A percentile compares a stretch with the other conserved stretches of the same genome.
Conservation (phyloP, 179 eudicot species). For the Patellifolia procumbens region DNA sequence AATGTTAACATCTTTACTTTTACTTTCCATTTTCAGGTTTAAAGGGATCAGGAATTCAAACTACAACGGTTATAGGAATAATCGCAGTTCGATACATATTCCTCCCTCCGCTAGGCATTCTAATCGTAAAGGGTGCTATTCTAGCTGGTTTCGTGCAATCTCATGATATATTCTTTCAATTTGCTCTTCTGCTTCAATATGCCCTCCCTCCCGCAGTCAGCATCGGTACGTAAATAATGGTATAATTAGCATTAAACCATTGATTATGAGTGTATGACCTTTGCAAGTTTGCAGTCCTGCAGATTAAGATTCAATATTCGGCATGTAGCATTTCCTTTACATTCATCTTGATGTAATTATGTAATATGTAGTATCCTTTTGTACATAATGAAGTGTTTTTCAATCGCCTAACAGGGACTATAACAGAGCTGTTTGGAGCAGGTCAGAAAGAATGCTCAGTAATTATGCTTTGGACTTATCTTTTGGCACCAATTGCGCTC, state of each 20-base stretch:
- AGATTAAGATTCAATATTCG: no score
- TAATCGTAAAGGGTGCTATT: constrained; percentile 40
- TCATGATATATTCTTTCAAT: constrained; percentile 31
- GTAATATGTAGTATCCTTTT: background rate
- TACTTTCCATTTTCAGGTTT: constrained; percentile 44
- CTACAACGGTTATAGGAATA: constrained; percentile 34
- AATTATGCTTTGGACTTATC: constrained; percentile 54
- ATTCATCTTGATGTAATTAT: no score
- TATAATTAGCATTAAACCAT: no score
- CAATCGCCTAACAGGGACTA: constrained; percentile 39
- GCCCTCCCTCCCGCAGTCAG: constrained; percentile 37
- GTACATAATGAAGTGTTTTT: background rate
- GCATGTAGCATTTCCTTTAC: no score
- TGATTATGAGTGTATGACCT: no score
- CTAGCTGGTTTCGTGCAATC: constrained; percentile 37
- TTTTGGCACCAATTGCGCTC: constrained; percentile 38
- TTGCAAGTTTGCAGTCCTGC: no score
- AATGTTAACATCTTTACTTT: no score
- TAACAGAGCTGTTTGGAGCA: constrained; percentile 52
- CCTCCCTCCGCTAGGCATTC: constrained; percentile 39
- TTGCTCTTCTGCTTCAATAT: constrained; percentile 32
- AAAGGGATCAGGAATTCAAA: constrained; percentile 34
- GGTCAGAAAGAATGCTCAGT: constrained; percentile 56
- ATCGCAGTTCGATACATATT: constrained; percentile 43
- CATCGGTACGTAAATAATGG: no score